Percentiles rank a stretch among this genome's conserved stretches.
These are phyloP conservation scores for Hemileccinum rubropunctum DNA, from an alignment of 768 basidiomycete genomes.

Conservation along the genomic window DNA sequence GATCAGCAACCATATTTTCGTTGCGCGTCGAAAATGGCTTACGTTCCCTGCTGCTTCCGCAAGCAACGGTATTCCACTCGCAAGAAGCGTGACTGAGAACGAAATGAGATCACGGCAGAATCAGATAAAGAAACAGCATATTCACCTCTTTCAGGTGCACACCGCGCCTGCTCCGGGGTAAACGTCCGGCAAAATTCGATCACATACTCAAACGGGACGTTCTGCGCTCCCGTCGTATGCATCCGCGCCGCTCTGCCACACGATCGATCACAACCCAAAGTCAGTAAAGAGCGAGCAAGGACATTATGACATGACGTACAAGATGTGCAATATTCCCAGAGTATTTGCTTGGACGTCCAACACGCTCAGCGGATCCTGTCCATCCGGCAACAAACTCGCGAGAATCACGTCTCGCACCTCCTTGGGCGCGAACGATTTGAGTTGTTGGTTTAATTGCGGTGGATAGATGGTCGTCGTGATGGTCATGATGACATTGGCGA, in stretches of 20 bases:
- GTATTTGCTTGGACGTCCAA: slow-evolving; percentile 58
- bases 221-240: slow-evolving; percentile 34
- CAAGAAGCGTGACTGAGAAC: slow-evolving; percentile 58
- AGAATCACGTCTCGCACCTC: slow-evolving; percentile 60
- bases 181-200: slow-evolving; percentile 62
- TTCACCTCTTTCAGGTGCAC: slow-evolving; percentile 67
- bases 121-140: not conserved
- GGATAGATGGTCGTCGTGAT: slow-evolving; percentile 45
- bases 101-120: not conserved
- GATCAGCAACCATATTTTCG: slow-evolving; percentile 9
- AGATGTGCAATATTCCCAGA: slow-evolving; percentile 64
- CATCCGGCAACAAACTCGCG: slow-evolving; percentile 49
- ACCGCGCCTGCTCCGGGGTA: slow-evolving; percentile 57
- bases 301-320: slow-evolving; percentile 46
- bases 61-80: slow-evolving; percentile 55
- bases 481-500: slow-evolving; percentile 42
- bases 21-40: slow-evolving; percentile 20
- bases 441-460: slow-evolving; percentile 38
- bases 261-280: not conserved
- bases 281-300: not conserved
- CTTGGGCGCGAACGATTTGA: slow-evolving; percentile 48
- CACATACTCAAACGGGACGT: slow-evolving; percentile 44
- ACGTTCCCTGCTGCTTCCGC: slow-evolving; percentile 53
- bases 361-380: slow-evolving; percentile 64
- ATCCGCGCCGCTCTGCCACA: slow-evolving; percentile 57